Evolutionary conservation across 2,329 filamentous ascomycete species (phyloP).

Genomic region (Microcyclospora tardicrescens): DNA sequence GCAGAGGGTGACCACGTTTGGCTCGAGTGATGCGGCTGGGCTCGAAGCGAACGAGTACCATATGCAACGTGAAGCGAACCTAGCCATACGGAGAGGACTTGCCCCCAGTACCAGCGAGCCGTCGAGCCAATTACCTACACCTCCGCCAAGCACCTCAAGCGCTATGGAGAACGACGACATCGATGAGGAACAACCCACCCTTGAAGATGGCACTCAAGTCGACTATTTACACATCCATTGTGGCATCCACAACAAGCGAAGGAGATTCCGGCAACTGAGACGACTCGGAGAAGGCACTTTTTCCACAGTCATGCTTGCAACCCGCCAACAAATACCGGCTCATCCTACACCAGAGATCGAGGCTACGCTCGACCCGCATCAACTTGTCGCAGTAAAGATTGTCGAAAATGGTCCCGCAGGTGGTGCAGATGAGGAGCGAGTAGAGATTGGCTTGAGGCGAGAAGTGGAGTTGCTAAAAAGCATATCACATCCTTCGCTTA

Average conservation of each 20-base stretch:
- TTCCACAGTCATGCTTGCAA: slow-evolving; percentile 84
- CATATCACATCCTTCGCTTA: slow-evolving; percentile 77
- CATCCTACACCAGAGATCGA: slow-evolving; percentile 30
- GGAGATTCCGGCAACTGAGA: slow-evolving; percentile 68
- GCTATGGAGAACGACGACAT: slow-evolving; percentile 41
- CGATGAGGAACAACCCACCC: slow-evolving; percentile 25
- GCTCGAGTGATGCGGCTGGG: slow-evolving; percentile 37
- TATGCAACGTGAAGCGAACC: slow-evolving; percentile 65
- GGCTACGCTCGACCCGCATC: slow-evolving; percentile 50
- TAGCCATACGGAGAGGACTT: slow-evolving; percentile 69
- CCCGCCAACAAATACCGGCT: slow-evolving; percentile 49
- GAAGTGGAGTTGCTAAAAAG: slow-evolving; percentile 88
- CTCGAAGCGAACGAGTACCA: slow-evolving; percentile 39
- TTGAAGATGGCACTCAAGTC: slow-evolving; percentile 24
- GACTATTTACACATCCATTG: slow-evolving; percentile 35
- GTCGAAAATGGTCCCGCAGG: slow-evolving; percentile 90
- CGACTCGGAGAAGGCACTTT: slow-evolving; percentile 87
- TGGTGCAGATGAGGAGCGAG: slow-evolving; percentile 80
- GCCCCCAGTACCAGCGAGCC: slow-evolving; percentile 26
- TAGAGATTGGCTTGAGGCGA: slow-evolving; percentile 85
- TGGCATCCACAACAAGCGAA: slow-evolving; percentile 56
- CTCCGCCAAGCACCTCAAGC: slow-evolving; percentile 60
- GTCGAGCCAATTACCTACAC: slow-evolving; percentile 48
- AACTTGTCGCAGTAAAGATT: slow-evolving; percentile 86
- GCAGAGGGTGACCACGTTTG: slow-evolving; percentile 57